Evolutionary conservation across 2,329 filamentous ascomycete genomes (phyloP), one percentile per base, ranked within the genome.

Genomic region (Pestalotiopsis sp.): DNA sequence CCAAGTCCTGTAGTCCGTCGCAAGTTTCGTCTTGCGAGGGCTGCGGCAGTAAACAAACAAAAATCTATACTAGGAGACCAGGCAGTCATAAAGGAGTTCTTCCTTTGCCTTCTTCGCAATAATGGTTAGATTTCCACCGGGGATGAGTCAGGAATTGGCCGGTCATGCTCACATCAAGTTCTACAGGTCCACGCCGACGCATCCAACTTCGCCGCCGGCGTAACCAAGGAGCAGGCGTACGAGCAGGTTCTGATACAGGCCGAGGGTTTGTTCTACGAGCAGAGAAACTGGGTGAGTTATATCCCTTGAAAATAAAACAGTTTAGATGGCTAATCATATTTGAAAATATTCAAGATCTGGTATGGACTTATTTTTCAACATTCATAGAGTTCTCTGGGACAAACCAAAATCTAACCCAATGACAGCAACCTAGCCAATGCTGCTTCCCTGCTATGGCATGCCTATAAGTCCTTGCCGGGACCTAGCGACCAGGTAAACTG

Each of bases 371-470:
- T 20, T 73, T 20, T 41, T 36, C 25, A 20, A 38, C 25, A 9
- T 9, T 58, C 40, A 49, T 14, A 38, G 7, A 23, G 14, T 17
- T n/a, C 36, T 25, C 27, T 36, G 6, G 27, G 5, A 59, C 14
- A 27, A 1, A 59, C n/a, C n/a, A 14, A 57, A 45, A 52, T 56
- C 70, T 52, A n/a, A 56, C 41, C 31, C 63, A n/a, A 20, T 6
- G 45, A 70, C 45, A 93, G 92, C 80, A 95, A 96, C 79, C 86
- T 94, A 62, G 85, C 93, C 72, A 96, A 95, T 78, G 82, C 90
- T 4, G 90, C 93, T 7, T 90, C 92, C 3, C 85, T 95, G 36
- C 84, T 95, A 71, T 95, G 92, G 91, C 92, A 96, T 76, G 92
- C 91, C 3, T 92, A 91, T 77, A 91, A 93, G 78, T 93, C 92